Conservation (phyloP, 176 grass and related monocot species). For the Eragrostis nindensis region DNA sequence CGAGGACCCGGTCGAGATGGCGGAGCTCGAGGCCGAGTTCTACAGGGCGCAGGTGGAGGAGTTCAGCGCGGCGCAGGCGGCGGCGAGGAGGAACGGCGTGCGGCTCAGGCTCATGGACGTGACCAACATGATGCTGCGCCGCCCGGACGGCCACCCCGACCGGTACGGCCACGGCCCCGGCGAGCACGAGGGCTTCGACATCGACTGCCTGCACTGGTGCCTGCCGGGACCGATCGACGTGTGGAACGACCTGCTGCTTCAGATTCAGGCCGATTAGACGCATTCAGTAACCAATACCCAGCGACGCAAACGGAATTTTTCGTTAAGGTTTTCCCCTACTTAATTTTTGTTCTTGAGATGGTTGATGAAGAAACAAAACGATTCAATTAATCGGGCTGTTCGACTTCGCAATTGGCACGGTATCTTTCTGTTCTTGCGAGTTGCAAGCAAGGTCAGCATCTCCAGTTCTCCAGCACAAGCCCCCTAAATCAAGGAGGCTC, state of each 20-base stretch:
- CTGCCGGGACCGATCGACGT: constrained; percentile 74
- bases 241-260: constrained; percentile 80
- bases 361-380: background rate
- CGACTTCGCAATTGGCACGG: too few species aligned
- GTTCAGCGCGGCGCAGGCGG: constrained; percentile 27
- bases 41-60: constrained; percentile 45
- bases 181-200: constrained; percentile 52
- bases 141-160: constrained; percentile 74
- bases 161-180: constrained; percentile 63
- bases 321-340: background rate
- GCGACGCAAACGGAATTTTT: background rate
- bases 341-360: background rate
- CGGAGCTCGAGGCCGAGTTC: constrained; percentile 34
- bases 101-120: constrained; percentile 60
- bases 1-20: constrained; percentile 52
- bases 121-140: constrained; percentile 57
- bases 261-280: constrained; percentile 40
- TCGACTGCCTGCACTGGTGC: constrained; percentile 93
- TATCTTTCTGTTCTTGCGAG: too few species aligned
- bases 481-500: too few species aligned
- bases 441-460: too few species aligned
- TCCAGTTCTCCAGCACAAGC: too few species aligned
- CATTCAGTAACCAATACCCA: background rate
- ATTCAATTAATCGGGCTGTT: background rate
- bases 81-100: constrained; percentile 28